Percentiles rank a stretch among this genome's conserved stretches.
Conservation (phyloP, 192 early-diverging fungal species). For the Coemansia sp. region DNA sequence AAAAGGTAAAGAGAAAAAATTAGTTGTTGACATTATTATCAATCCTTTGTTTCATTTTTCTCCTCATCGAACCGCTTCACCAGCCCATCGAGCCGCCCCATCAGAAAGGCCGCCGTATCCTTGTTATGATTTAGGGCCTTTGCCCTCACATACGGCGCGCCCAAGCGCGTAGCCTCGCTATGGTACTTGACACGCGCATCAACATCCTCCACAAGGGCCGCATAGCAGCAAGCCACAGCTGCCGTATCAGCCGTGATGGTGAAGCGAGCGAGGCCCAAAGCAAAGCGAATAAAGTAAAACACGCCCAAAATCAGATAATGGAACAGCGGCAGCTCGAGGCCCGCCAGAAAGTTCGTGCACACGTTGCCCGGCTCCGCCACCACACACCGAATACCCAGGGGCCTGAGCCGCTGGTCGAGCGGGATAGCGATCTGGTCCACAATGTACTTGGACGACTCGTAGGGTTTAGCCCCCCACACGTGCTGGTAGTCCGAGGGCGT, state of each 20-base stretch:
- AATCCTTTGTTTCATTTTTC: not conserved
- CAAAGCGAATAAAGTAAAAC: conserved; percentile 30
- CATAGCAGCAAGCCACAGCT: conserved; percentile 7
- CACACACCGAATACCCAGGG: conserved; percentile 14
- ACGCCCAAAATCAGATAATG: conserved; percentile 13
- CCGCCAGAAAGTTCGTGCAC: conserved; percentile 29
- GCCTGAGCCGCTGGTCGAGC: conserved; percentile 22
- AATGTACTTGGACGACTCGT: conserved; percentile 55
- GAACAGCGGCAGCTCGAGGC: conserved; percentile 18
- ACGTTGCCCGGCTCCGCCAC: conserved; percentile 53
- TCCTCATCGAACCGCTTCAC: conserved; percentile 6
- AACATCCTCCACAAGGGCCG: conserved; percentile 12
- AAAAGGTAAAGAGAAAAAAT: not conserved
- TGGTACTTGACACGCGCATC: conserved; percentile 43
- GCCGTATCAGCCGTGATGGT: conserved; percentile 36
- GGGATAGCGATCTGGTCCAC: conserved; percentile 42
- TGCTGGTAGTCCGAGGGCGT: conserved; percentile 43
- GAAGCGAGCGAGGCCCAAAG: conserved; percentile 22
- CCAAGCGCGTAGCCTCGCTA: conserved; percentile 23
- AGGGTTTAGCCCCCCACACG: conserved; percentile 36
- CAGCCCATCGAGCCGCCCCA: conserved; percentile 19
- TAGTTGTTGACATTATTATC: not conserved
- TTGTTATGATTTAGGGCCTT: not conserved
- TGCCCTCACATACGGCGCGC: conserved; percentile 16
- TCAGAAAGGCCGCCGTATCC: conserved; percentile 14